A percentile compares a stretch with the other conserved stretches of the same genome.
phyloP scores from a whole-genome alignment of 306 rosid species.

The Cucumis cinereus region DNA sequence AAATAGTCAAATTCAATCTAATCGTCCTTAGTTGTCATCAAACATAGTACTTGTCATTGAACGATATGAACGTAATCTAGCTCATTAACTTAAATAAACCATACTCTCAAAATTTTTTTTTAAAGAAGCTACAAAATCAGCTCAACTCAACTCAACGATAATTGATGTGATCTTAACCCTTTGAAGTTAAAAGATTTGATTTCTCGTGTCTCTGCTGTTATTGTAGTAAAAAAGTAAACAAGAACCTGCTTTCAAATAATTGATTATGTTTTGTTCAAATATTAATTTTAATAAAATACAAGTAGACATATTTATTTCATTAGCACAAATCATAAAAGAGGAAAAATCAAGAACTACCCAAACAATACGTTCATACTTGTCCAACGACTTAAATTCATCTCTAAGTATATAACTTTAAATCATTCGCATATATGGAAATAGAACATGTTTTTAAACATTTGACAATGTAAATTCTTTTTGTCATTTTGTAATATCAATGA shows the following conservation, averaged over 20 bases:
- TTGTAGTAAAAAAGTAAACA: too few relatives aligned
- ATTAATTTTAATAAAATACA: too few relatives aligned
- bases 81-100: not conserved
- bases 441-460: not conserved
- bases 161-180: too few relatives aligned
- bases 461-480: not conserved
- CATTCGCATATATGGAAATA: not conserved
- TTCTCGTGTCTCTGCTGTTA: too few relatives aligned
- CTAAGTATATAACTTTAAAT: not conserved
- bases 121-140: too few relatives aligned
- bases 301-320: not conserved
- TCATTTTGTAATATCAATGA: not conserved
- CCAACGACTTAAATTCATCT: not conserved
- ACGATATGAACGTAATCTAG: not conserved
- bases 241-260: too few relatives aligned
- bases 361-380: not conserved
- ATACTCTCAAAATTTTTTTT: too few relatives aligned
- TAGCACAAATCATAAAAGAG: not conserved
- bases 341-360: not conserved
- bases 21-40: not conserved
- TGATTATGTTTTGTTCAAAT: too few relatives aligned
- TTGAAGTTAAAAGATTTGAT: too few relatives aligned
- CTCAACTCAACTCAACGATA: too few relatives aligned
- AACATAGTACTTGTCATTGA: not conserved
- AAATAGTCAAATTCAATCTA: not conserved